Base-by-base conservation (phyloP, 805 yeast genomes). In the Scheffersomyces lignosus region DNA sequence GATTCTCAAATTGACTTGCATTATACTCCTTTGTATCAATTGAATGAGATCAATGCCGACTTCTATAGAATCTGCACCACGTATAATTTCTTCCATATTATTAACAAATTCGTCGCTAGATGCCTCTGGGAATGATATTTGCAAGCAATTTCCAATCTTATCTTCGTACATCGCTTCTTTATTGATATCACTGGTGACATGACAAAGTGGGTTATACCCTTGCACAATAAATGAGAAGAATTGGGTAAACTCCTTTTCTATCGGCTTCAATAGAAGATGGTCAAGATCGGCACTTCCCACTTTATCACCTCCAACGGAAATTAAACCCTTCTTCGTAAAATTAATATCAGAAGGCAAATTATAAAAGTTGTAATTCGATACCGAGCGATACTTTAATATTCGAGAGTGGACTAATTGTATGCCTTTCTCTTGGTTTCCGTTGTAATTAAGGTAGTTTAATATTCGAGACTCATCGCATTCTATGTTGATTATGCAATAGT, bases 401-500 rank as follows among this genome's bases (percentile, higher is more conserved):
- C 31, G 33, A 14, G 27, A 27, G 12, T 37, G 45, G 13, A 48
- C 29, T 15, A 36, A 33, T 12, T 26, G 18, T 14, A 38, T 14
- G 10, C 47, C 49, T 9, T 38, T 37, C 13, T 36, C 40, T 9
- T 22, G 14, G 14, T 28, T 16, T 15, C 43, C 47, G 15, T 34
- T 24, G 28, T 33, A 44, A 10, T 39, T 33, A 26, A 44, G 16
- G 26, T 46, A 44, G 16, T 26, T 36, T 33, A 43, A 40, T 14
- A 49, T 42, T 3, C 46, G 33, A 16, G 30, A 27, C 27, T 39
- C 48, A 12, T 49, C 54, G 15, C 50, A 41, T 27, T 47, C 47
- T n/a, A 49, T 38, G 22, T 45, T 34, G 16, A 49, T 35, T 8
- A 49, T 36, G 23, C 37, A 35, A 4, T 35, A 28, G 29, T 33